A percentile compares a stretch with the other conserved stretches of the same genome.
Evolutionary conservation across 1,284 basidiomycete genomes (phyloP).

Genomic region (Pascua sp.): DNA sequence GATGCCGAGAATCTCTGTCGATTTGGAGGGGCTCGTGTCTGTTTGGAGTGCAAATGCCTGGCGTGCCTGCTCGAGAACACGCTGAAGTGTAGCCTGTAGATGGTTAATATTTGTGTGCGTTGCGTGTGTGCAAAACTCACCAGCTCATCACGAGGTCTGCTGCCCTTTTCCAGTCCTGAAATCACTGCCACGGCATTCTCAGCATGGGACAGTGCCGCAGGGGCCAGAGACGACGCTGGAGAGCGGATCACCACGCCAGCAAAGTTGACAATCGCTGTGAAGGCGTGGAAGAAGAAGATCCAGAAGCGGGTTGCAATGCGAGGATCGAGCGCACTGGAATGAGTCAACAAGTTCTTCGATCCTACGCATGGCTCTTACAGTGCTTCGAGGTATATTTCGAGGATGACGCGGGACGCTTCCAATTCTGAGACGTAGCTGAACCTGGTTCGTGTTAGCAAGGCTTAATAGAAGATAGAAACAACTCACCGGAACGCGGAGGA

Average conservation of each 20-base stretch:
- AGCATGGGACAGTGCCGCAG: conserved; percentile 5
- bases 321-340: not conserved
- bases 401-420: conserved; percentile 13
- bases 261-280: conserved; percentile 17
- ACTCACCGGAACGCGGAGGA: not conserved
- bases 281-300: conserved; percentile 19
- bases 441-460: too few relatives aligned
- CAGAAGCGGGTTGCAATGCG: conserved; percentile 10
- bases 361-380: not conserved
- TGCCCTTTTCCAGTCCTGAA: too few relatives aligned
- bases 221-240: conserved; percentile 9
- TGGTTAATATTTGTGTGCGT: too few relatives aligned
- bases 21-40: too few relatives aligned
- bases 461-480: too few relatives aligned
- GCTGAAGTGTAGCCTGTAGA: too few relatives aligned
- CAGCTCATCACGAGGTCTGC: too few relatives aligned
- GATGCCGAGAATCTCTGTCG: too few relatives aligned
- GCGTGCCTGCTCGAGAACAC: too few relatives aligned
- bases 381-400: conserved; percentile 3
- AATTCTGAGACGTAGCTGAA: conserved; percentile 16
- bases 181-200: not conserved
- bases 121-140: too few relatives aligned
- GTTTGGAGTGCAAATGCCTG: too few relatives aligned
- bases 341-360: not conserved
- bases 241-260: conserved; percentile 12